Conservation (phyloP, 805 yeast genomes). For the Saccharomycopsis sp. region DNA sequence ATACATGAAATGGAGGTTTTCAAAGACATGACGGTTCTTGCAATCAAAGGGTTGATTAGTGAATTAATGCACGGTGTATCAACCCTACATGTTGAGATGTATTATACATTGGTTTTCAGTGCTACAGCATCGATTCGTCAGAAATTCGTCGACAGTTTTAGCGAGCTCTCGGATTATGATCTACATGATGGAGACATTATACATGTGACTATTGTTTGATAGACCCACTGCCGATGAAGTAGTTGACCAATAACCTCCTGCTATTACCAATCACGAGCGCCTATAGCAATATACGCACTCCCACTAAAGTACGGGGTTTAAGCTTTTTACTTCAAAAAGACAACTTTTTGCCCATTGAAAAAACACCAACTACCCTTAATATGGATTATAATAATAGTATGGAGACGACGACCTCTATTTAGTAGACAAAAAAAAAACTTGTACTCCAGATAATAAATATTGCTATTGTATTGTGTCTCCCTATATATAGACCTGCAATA, state of each 20-base stretch:
- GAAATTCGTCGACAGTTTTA: not conserved
- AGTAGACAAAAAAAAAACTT: not conserved
- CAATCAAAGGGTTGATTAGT: constrained; percentile 13
- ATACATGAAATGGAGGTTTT: constrained; percentile 3
- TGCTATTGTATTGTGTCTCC: not conserved
- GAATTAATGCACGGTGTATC: constrained; percentile 3
- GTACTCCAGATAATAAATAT: no score
- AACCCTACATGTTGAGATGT: constrained; percentile 1
- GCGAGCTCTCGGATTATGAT: not conserved
- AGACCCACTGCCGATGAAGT: not conserved
- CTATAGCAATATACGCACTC: not conserved
- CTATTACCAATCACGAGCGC: no score
- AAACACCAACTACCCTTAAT: no score
- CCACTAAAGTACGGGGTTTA: not conserved
- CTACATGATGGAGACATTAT: not conserved
- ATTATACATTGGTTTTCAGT: constrained; percentile 10
- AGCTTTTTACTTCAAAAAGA: not conserved
- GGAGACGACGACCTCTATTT: no score
- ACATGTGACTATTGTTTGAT: not conserved
- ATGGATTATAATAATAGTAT: no score
- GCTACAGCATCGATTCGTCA: not conserved
- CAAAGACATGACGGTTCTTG: constrained; percentile 1
- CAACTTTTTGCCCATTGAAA: not conserved
- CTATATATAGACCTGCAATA: not conserved
- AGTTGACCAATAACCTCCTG: no score